These are phyloP conservation scores for Crassisporium funariophilum DNA, from an alignment of 768 basidiomycete species.

Conservation along the genomic window DNA sequence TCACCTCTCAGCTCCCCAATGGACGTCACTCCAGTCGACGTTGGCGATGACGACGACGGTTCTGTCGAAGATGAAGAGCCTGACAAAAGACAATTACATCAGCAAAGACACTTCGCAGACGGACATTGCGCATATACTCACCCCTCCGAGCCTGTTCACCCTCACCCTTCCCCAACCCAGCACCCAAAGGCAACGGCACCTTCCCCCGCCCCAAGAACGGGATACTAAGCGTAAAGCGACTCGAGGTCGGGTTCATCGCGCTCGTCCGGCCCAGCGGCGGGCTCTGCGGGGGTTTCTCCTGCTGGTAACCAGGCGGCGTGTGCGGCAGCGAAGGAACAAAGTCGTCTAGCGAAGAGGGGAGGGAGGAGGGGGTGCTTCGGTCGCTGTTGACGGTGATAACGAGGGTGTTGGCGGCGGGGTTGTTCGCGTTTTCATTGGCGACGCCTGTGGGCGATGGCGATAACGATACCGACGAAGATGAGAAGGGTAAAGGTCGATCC, in stretches of 20 bases:
- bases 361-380: too few species aligned
- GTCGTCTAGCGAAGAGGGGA: slow-evolving; percentile 17
- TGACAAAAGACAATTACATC: neutral
- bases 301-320: slow-evolving; percentile 6
- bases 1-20: too few species aligned
- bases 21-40: too few species aligned
- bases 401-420: too few species aligned
- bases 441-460: too few species aligned
- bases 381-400: too few species aligned
- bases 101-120: neutral
- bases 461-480: too few species aligned
- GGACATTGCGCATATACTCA: slow-evolving; percentile 1
- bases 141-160: neutral
- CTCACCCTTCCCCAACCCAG: slow-evolving; percentile 4
- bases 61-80: neutral
- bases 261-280: neutral
- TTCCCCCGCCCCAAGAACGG: slow-evolving; percentile 23
- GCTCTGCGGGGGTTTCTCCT: neutral
- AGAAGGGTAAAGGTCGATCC: too few species aligned
- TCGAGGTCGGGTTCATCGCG: slow-evolving; percentile 5
- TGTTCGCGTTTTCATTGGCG: too few species aligned
- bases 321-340: slow-evolving; percentile 16
- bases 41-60: neutral
- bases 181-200: slow-evolving; percentile 6
- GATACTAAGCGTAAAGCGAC: slow-evolving; percentile 18